Conservation (phyloP, 192 early-diverging fungal species). For the Coemansia sp. region DNA sequence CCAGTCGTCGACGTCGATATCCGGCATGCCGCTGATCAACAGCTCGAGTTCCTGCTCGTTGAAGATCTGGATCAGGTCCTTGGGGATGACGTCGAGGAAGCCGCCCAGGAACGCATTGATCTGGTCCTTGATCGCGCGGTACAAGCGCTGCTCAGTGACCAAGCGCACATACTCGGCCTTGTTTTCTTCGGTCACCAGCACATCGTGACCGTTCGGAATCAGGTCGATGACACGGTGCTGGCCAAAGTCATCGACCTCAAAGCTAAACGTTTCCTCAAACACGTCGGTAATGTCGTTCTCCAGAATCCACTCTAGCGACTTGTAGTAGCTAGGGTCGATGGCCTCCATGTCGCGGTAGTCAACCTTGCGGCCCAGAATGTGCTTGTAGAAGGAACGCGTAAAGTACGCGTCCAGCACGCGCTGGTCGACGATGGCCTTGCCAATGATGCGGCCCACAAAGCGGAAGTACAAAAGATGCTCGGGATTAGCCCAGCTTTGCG, state of each 20-base stretch:
- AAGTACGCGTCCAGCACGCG: constrained; percentile 94
- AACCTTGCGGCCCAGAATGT: constrained; percentile 87
- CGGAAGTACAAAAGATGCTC: constrained; percentile 96
- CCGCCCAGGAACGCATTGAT: constrained; percentile 90
- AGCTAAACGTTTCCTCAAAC: constrained; percentile 90
- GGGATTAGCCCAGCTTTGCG: constrained; percentile 84
- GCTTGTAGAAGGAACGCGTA: constrained; percentile 98
- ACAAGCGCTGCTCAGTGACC: constrained; percentile 89
- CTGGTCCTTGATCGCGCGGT: constrained; percentile 90
- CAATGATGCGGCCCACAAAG: constrained; percentile 98
- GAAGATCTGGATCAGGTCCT: constrained; percentile 91
- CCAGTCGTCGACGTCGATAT: constrained; percentile 99
- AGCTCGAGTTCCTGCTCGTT: constrained; percentile 99
- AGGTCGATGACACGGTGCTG: constrained; percentile 82
- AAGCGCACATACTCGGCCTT: constrained; percentile 95
- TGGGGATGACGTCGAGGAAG: constrained; percentile 94
- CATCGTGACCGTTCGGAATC: constrained; percentile 82
- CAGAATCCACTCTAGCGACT: constrained; percentile 96
- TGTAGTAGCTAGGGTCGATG: constrained; percentile 95
- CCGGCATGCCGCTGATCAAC: constrained; percentile 96
- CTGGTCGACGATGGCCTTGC: constrained; percentile 99
- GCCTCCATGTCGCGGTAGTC: constrained; percentile 98
- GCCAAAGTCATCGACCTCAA: constrained; percentile 94
- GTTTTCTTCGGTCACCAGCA: constrained; percentile 91
- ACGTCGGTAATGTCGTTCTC: constrained; percentile 95